Evolutionary conservation across 805 yeast genomes (phyloP).

Genomic region (Metschnikowia dekortorum): DNA sequence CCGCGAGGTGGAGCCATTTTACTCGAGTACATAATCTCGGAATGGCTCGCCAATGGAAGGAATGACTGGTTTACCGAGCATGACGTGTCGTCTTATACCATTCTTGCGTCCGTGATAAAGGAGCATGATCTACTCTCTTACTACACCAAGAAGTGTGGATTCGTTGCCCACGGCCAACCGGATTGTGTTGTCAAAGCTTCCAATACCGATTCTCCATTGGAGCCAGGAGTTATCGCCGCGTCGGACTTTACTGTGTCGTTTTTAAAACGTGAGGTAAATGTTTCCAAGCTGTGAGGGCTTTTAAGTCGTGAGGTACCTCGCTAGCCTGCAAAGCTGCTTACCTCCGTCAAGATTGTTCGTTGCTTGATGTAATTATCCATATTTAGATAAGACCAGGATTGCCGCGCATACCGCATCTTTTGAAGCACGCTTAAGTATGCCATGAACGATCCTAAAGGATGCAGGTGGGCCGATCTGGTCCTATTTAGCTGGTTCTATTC

Average conservation of each 20-base stretch:
- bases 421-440: background rate
- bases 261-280: conserved; percentile 21
- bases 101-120: conserved; percentile 41
- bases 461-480: background rate
- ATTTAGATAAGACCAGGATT: background rate
- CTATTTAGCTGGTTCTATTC: background rate
- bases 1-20: conserved; percentile 33
- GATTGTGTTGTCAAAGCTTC: conserved; percentile 12
- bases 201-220: conserved; percentile 23
- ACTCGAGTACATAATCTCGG: conserved; percentile 21
- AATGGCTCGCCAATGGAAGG: conserved; percentile 9
- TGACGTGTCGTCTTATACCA: conserved; percentile 17
- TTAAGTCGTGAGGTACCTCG: background rate
- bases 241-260: conserved; percentile 41
- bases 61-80: background rate
- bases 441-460: background rate
- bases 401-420: no score
- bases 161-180: conserved; percentile 20
- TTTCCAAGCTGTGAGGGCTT: background rate
- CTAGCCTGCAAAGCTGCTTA: background rate
- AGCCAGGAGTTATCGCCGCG: conserved; percentile 35
- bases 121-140: conserved; percentile 48
- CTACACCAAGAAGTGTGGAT: conserved; percentile 41
- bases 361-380: background rate
- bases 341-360: background rate